Evolutionary conservation across 257 asterid species (phyloP).

Genomic region (Fraxinus cuspidata): DNA sequence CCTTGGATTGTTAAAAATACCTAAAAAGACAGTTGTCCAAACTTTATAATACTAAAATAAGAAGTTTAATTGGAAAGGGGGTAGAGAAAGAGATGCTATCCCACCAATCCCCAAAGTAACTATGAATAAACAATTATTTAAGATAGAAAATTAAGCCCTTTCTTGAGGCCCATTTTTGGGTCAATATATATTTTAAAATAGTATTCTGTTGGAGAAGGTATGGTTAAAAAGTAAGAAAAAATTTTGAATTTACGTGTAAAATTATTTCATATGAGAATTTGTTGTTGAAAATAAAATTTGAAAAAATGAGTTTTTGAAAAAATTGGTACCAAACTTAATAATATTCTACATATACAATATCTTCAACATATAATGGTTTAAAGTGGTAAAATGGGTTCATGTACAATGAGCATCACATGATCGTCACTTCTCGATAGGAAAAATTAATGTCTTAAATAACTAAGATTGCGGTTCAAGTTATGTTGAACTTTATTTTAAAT

Average conservation of each 20-base stretch:
- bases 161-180: too few relatives aligned
- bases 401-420: not conserved
- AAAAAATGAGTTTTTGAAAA: too few relatives aligned
- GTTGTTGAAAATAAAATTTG: too few relatives aligned
- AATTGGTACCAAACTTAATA: not conserved
- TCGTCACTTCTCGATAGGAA: too few relatives aligned
- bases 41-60: not conserved
- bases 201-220: too few relatives aligned
- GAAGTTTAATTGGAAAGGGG: not conserved
- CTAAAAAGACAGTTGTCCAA: not conserved
- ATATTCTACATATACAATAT: not conserved
- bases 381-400: not conserved
- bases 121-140: not conserved
- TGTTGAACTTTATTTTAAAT: too few relatives aligned
- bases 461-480: too few relatives aligned
- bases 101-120: not conserved
- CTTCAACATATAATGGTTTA: not conserved
- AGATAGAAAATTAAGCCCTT: not conserved
- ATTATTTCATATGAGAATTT: too few relatives aligned
- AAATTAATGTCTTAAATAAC: too few relatives aligned
- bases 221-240: too few relatives aligned
- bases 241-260: too few relatives aligned
- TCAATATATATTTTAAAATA: too few relatives aligned
- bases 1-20: constrained; percentile 30
- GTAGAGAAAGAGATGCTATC: not conserved